Base-by-base conservation (phyloP, 2,329 filamentous ascomycete species). In the Alternaria arbusti region DNA sequence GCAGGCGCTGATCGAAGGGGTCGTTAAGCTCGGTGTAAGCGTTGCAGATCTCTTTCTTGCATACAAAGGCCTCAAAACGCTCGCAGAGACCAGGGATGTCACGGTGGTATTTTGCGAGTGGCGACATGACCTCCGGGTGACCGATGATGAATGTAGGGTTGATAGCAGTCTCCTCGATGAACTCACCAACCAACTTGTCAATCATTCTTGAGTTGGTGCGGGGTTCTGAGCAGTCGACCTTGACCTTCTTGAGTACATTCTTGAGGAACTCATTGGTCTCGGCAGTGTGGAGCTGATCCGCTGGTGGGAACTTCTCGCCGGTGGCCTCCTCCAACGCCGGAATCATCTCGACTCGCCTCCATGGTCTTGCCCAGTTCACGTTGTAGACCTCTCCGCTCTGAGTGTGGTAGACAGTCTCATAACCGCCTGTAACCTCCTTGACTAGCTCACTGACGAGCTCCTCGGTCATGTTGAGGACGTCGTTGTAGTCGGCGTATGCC, bases 11-110 rank as follows among this genome's bases (percentile, higher is more conserved):
- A 82, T 97, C 94, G 75, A 97, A 95, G 60, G 95, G 94, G 76
- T 97, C 93, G 86, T 97, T 96, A 87, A 99, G 90, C 88, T 99
- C 96, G 43, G 95, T 98, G 84, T 97, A 96, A 6, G 94, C 94
- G 78, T 99, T 98, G 76, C 91, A 91, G 71, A 98, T 97, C 80
- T 98, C 95, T 88, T 96, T 96, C 87, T 94, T 96, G 86, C 91
- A 94, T 49, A 97, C 96, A 72, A 99, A 99, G 11, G 93, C 94
- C 83, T 99, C 96, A 81, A 98, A 98, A 59, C 96, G 92, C 85
- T 99, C 96, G 80, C 94, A 97, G 92, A 99, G 70, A 73, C 72
- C 96, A 57, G 90, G 87, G 67, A 89, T 88, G 50, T 86, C 83
- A 70, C 96, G 92, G 82, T 97, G 93, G 81, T 94, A 94, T 87